Base-by-base conservation (phyloP, 805 yeast genomes). In the Candida montana region DNA sequence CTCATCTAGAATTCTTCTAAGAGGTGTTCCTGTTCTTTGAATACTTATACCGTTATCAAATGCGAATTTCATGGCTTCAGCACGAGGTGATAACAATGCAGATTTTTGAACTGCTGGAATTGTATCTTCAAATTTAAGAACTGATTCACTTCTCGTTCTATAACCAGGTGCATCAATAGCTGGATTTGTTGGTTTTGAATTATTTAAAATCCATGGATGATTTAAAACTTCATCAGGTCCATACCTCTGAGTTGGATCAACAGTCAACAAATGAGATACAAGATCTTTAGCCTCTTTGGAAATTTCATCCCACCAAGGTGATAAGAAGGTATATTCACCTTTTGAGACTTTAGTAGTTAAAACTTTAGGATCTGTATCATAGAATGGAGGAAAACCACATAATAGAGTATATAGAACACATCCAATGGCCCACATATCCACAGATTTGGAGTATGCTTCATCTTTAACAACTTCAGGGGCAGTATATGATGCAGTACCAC, bases 351-450 rank as follows among this genome's bases (percentile, higher is more conserved):
- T 85, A 37, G 68, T 68, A 7, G 89, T 79, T 36, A 85, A 65
- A 7, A 76, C 68, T 87, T 91, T 90, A 56, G 90, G 97, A 34
- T 56, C 59, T 10, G 56, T 48, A 57, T 87, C 95, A 62, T 89
- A 93, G 58, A 93, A 93, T 5, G 99, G 99, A 1, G 99, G 99
- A 65, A 93, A 93, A 4, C 99, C 99, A 67, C 98, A 93, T 28
- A 93, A 67, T 33, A 93, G 68, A 0, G 98, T 93, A 59, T 93
- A 93, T 41, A 93, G 65, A 0, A 93, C 96, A 65, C 99, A 93
- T 0, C 99, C 99, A 41, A 93, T 69, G 5, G 97, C 97, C 99
- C 99, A 93, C 93, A 93, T 87, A 61, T 93, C 99, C 29, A 93
- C 99, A 49, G 89, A 83, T 67, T 86, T 88, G 2, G 96, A 85